Evolutionary conservation across 768 basidiomycete genomes (phyloP).

Genomic region (Calocera viscosa): DNA sequence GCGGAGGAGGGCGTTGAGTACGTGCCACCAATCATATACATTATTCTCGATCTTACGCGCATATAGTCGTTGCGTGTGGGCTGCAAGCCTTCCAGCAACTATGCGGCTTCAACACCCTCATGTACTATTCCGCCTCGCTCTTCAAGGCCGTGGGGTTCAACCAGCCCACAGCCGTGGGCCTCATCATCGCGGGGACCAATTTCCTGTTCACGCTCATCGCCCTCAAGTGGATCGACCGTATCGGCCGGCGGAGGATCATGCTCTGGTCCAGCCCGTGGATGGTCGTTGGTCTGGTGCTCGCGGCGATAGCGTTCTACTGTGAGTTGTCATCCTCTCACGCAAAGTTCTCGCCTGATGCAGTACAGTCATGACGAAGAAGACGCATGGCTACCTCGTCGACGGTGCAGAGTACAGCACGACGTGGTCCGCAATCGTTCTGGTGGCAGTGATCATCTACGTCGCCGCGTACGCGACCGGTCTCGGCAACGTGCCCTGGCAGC

Average conservation of each 20-base stretch:
- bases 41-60: no score
- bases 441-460: conserved; percentile 74
- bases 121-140: conserved; percentile 55
- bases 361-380: conserved; percentile 47
- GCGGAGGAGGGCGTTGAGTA: conserved; percentile 60
- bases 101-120: conserved; percentile 70
- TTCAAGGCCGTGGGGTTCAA: conserved; percentile 72
- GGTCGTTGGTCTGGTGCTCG: conserved; percentile 51
- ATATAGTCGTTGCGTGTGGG: conserved; percentile 57
- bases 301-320: conserved; percentile 57
- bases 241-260: conserved; percentile 61
- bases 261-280: conserved; percentile 59
- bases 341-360: background rate
- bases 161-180: conserved; percentile 68
- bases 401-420: conserved; percentile 44
- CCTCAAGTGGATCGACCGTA: conserved; percentile 57
- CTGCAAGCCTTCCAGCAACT: conserved; percentile 77
- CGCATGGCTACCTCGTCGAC: conserved; percentile 46
- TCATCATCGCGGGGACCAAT: conserved; percentile 67
- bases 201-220: conserved; percentile 68
- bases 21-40: conserved; percentile 18
- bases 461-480: conserved; percentile 69
- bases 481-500: conserved; percentile 78
- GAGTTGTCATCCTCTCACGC: conserved; percentile 24
- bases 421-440: conserved; percentile 58